Percentiles rank a stretch among this genome's conserved stretches.
These are phyloP conservation scores for Phoma sp. DNA, from an alignment of 2,329 filamentous ascomycete genomes.

Conservation along the genomic window DNA sequence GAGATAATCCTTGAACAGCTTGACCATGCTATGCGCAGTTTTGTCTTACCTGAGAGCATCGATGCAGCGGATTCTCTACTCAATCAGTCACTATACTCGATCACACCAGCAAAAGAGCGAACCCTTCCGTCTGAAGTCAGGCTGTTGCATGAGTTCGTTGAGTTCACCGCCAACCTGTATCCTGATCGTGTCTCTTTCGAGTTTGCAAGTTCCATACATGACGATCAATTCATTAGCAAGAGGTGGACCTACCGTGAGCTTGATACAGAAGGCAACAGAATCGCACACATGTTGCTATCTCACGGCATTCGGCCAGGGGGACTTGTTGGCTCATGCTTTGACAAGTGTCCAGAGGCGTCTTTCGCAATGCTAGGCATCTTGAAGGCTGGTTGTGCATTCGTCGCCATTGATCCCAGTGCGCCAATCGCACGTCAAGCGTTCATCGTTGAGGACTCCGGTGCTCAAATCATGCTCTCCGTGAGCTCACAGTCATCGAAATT, in stretches of 20 bases:
- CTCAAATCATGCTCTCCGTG: constrained; percentile 68
- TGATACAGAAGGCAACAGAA: constrained; percentile 71
- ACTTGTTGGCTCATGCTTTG: constrained; percentile 79
- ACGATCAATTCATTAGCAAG: constrained; percentile 54
- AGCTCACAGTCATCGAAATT: constrained; percentile 52
- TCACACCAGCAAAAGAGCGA: constrained; percentile 66
- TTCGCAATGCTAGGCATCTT: constrained; percentile 82
- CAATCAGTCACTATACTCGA: constrained; percentile 62
- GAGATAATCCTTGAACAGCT: constrained; percentile 72
- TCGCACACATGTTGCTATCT: constrained; percentile 69
- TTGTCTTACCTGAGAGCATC: constrained; percentile 57
- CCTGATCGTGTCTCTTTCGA: constrained; percentile 74
- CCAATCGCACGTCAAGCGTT: constrained; percentile 77
- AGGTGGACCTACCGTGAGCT: constrained; percentile 79
- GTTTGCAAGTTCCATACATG: constrained; percentile 68
- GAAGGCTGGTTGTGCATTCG: constrained; percentile 81
- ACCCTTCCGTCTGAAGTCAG: constrained; percentile 63
- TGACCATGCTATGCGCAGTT: constrained; percentile 67
- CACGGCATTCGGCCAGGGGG: constrained; percentile 61
- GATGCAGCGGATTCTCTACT: constrained; percentile 50
- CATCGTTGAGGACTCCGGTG: constrained; percentile 75
- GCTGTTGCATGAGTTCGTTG: constrained; percentile 80
- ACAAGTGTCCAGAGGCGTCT: constrained; percentile 84
- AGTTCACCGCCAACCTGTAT: constrained; percentile 61
- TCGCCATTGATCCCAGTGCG: constrained; percentile 78